These are phyloP conservation scores for Aspergillus wentii DNA, from an alignment of 495 filamentous ascomycete species.

Conservation along the genomic window DNA sequence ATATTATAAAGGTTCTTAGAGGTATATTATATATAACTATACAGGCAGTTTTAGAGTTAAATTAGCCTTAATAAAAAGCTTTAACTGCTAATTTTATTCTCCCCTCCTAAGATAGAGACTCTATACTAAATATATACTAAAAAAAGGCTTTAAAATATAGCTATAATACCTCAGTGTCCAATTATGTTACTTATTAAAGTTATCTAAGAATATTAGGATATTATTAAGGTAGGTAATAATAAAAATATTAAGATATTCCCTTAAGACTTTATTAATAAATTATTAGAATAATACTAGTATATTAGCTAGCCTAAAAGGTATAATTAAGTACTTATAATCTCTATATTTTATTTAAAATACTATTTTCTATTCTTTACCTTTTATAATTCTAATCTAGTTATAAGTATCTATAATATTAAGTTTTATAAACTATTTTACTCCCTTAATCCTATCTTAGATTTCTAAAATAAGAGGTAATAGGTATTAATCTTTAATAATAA, in stretches of 20 bases:
- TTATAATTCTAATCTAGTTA: slow-evolving; percentile 10
- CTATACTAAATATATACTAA: slow-evolving; percentile 5
- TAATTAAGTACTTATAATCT: slow-evolving; percentile 13
- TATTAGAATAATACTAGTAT: slow-evolving; percentile 9
- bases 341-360: slow-evolving; percentile 12
- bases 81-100: not conserved
- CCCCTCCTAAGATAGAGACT: slow-evolving; percentile 4
- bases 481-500: slow-evolving; percentile 21
- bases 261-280: slow-evolving; percentile 8
- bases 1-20: not conserved
- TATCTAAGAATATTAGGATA: slow-evolving; percentile 11
- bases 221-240: slow-evolving; percentile 10
- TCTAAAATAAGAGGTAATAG: slow-evolving; percentile 15
- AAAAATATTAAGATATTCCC: slow-evolving; percentile 11
- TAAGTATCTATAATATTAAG: slow-evolving; percentile 17
- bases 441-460: slow-evolving; percentile 12
- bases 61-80: not conserved
- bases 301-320: slow-evolving; percentile 13
- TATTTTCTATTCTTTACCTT: slow-evolving; percentile 13
- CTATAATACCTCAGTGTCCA: slow-evolving; percentile 4
- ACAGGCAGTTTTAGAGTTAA: not conserved
- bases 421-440: slow-evolving; percentile 20
- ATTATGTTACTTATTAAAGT: slow-evolving; percentile 2
- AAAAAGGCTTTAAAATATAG: slow-evolving; percentile 11
- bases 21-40: not conserved